These are phyloP conservation scores for Globisporangium iwayamae DNA, from an alignment of 352 stramenopile species.

Conservation along the genomic window DNA sequence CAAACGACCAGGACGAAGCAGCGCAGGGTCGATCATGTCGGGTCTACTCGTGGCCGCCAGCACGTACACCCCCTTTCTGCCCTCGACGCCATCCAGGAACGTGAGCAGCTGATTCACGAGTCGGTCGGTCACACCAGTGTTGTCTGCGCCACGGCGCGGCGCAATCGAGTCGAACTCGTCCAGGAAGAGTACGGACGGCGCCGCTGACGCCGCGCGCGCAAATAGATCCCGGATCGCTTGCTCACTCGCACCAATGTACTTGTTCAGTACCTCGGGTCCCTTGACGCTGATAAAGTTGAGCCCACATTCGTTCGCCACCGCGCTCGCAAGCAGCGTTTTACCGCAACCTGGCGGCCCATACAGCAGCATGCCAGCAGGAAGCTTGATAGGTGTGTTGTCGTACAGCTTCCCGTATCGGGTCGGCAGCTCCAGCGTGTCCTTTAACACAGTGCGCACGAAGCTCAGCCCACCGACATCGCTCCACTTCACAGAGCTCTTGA, in stretches of 20 bases:
- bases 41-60: constrained; percentile 95
- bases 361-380: constrained; percentile 83
- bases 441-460: constrained; percentile 78
- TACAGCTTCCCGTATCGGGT: constrained; percentile 80
- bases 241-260: constrained; percentile 90
- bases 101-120: constrained; percentile 98
- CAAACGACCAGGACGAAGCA: constrained; percentile 92
- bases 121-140: constrained; percentile 95
- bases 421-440: constrained; percentile 87
- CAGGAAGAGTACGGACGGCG: constrained; percentile 79
- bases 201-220: constrained; percentile 60
- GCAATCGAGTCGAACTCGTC: constrained; percentile 96
- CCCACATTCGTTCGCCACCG: constrained; percentile 82
- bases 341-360: constrained; percentile 90
- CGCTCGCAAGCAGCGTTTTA: constrained; percentile 86
- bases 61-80: constrained; percentile 89
- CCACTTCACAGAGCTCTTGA: constrained; percentile 87
- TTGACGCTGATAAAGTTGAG: constrained; percentile 92
- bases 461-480: constrained; percentile 82
- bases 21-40: constrained; percentile 95
- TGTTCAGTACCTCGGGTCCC: constrained; percentile 87
- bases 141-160: constrained; percentile 90
- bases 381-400: constrained; percentile 75
- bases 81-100: constrained; percentile 96
- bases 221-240: constrained; percentile 89